Percentiles rank a stretch among this genome's conserved stretches.
These are phyloP conservation scores for Coniella lustricola DNA, from an alignment of 2,329 filamentous ascomycete genomes.

Conservation along the genomic window DNA sequence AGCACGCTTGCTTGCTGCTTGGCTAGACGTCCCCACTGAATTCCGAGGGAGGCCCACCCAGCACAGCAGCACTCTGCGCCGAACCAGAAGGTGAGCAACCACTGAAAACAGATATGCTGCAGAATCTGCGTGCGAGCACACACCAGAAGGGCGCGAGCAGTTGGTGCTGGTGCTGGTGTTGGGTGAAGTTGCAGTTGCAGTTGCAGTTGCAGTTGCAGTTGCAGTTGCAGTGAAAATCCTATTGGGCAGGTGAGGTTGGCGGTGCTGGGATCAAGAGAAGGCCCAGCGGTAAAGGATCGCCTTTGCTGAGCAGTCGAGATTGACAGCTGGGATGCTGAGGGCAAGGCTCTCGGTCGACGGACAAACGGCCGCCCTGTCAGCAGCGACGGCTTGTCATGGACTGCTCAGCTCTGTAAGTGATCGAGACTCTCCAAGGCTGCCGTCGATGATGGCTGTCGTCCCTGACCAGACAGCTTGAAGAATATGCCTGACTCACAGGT, in stretches of 20 bases:
- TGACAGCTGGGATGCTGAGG: neutral
- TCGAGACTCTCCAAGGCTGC: too few relatives aligned
- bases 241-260: conserved; percentile 1
- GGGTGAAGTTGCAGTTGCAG: too few relatives aligned
- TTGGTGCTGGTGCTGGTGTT: neutral
- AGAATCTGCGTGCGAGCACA: neutral
- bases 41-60: neutral
- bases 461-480: too few relatives aligned
- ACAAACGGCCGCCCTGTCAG: neutral
- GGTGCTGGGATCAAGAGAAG: neutral
- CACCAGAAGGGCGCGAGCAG: neutral
- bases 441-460: too few relatives aligned
- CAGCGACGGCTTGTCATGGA: neutral
- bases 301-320: conserved; percentile 2
- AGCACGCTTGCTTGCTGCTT: neutral
- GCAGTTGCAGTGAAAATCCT: neutral
- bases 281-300: conserved; percentile 1
- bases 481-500: too few relatives aligned
- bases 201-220: too few relatives aligned
- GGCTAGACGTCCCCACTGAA: neutral
- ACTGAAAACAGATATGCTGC: neutral
- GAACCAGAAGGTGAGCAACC: neutral
- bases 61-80: neutral
- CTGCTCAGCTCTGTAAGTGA: neutral
- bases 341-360: neutral